Conservation (phyloP, 1,139 yeast species). For the Eremothecium coryli region DNA sequence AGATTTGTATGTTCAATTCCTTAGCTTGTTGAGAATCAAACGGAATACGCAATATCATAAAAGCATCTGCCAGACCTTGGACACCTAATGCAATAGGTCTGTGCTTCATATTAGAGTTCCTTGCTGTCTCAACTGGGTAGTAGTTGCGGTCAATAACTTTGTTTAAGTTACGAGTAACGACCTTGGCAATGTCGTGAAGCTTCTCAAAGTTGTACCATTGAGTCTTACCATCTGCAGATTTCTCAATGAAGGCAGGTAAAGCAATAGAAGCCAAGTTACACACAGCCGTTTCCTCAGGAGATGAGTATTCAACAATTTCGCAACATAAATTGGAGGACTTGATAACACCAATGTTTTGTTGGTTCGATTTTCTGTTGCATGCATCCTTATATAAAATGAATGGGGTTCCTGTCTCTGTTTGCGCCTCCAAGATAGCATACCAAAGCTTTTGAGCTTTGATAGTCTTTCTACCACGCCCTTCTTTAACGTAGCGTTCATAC, state of each 20-base stretch:
- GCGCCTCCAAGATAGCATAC: conserved; percentile 81
- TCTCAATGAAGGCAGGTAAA: conserved; percentile 43
- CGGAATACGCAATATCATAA: conserved; percentile 65
- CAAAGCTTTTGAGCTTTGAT: conserved; percentile 82
- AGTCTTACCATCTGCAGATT: conserved; percentile 39
- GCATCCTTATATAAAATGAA: conserved; percentile 87
- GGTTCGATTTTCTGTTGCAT: conserved; percentile 74
- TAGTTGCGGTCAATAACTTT: conserved; percentile 67
- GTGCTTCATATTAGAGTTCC: conserved; percentile 59
- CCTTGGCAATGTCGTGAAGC: conserved; percentile 65
- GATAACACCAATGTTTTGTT: conserved; percentile 77
- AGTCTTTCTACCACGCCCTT: conserved; percentile 61
- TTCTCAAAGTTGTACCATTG: conserved; percentile 59
- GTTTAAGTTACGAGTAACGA: conserved; percentile 65
- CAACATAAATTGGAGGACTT: conserved; percentile 86
- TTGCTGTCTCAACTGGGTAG: conserved; percentile 70
- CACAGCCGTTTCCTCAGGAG: conserved; percentile 84
- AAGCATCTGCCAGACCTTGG: conserved; percentile 85
- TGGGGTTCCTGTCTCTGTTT: conserved; percentile 89
- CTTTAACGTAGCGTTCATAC: conserved; percentile 62
- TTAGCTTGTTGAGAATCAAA: conserved; percentile 71
- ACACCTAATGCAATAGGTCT: conserved; percentile 87
- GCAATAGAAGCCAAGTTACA: conserved; percentile 87
- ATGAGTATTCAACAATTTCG: conserved; percentile 81
- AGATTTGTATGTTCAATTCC: conserved; percentile 64